Conservation (phyloP, 2,329 filamentous ascomycete genomes). For the Epichloe glyceriae region DNA sequence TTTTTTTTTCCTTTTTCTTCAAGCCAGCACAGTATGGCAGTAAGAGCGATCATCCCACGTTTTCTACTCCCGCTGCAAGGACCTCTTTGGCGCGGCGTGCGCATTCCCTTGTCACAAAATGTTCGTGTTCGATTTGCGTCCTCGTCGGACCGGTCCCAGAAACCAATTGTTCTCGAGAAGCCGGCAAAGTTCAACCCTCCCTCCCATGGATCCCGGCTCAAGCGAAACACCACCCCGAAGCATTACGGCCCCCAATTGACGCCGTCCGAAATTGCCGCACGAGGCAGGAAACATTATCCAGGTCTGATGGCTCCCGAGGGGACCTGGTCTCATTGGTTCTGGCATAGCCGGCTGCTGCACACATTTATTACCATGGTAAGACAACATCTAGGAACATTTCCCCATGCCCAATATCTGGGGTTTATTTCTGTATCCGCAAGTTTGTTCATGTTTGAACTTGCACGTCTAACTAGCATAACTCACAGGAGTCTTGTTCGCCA, state of each 20-base stretch:
- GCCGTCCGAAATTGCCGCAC: constrained; percentile 50
- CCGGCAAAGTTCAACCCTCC: constrained; percentile 84
- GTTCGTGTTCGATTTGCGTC: constrained; percentile 24
- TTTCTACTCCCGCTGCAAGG: constrained; percentile 55
- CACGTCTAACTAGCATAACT: neutral
- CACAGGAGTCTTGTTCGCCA: constrained; percentile 49
- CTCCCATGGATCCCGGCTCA: constrained; percentile 65
- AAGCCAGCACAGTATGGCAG: constrained; percentile 24
- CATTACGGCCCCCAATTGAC: constrained; percentile 66
- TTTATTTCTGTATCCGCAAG: neutral
- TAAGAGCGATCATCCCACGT: constrained; percentile 44
- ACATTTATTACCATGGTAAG: constrained; percentile 71
- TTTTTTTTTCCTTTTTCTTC: neutral
- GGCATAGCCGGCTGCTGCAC: constrained; percentile 66
- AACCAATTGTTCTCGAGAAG: constrained; percentile 66
- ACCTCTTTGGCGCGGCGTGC: constrained; percentile 37
- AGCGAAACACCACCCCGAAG: constrained; percentile 39
- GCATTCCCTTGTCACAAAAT: constrained; percentile 22
- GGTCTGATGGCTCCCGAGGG: constrained; percentile 78
- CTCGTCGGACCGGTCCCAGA: constrained; percentile 22
- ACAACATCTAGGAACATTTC: constrained; percentile 1
- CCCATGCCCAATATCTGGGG: neutral
- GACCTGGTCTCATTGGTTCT: constrained; percentile 72
- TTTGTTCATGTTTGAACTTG: neutral
- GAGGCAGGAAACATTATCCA: constrained; percentile 64